Conservation (phyloP, 139 green algal species). For the Chlorella sp. region DNA sequence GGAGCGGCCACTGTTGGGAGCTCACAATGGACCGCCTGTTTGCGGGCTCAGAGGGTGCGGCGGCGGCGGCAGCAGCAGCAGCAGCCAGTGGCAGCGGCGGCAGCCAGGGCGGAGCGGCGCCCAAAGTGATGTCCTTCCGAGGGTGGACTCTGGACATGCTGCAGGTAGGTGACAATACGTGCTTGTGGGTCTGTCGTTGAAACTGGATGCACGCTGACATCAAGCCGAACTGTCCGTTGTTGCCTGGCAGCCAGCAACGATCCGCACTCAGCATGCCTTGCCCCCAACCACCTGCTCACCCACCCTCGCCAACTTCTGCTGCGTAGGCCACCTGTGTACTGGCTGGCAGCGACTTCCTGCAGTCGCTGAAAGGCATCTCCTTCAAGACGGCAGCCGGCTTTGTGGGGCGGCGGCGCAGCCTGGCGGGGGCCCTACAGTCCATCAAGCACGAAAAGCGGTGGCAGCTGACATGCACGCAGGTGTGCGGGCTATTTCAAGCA, state of each 20-base stretch:
- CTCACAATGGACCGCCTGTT: slow-evolving; percentile 42
- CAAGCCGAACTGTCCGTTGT: no score
- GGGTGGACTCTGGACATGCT: slow-evolving; percentile 51
- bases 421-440: background rate
- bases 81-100: background rate
- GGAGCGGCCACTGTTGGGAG: slow-evolving; percentile 25
- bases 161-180: no score
- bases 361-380: slow-evolving; percentile 26
- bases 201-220: no score
- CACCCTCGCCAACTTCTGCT: no score
- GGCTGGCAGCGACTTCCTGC: slow-evolving; percentile 46
- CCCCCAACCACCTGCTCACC: no score
- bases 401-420: slow-evolving; percentile 15
- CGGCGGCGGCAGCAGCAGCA: background rate
- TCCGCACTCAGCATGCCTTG: no score
- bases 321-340: slow-evolving; percentile 42
- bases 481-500: no score
- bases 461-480: background rate
- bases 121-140: slow-evolving; percentile 1
- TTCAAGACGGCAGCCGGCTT: slow-evolving; percentile 42
- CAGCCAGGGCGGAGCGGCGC: no score
- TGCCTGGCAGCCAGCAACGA: no score
- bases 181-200: no score
- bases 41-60: background rate
- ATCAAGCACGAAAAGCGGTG: slow-evolving; percentile 22